Evolutionary conservation across 192 early-diverging fungal species (phyloP).

Genomic region (Backusella luteola): DNA sequence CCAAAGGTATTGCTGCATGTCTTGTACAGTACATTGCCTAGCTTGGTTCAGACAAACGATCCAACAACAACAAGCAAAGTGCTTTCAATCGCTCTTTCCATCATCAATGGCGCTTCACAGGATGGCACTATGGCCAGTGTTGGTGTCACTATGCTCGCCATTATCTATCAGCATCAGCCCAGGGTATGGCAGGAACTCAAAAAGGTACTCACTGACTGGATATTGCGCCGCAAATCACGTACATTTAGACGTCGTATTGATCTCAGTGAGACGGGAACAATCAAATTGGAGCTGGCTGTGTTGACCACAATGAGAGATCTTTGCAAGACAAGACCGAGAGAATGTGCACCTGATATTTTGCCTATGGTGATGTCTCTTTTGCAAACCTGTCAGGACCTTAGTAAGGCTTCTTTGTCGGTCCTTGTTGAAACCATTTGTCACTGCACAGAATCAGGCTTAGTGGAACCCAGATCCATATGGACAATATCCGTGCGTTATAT

Average conservation of each 20-base stretch:
- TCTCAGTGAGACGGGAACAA: constrained; percentile 12
- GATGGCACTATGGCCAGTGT: constrained; percentile 37
- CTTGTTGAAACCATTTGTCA: constrained; percentile 49
- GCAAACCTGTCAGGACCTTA: constrained; percentile 40
- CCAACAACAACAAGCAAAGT: constrained; percentile 47
- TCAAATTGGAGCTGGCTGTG: constrained; percentile 50
- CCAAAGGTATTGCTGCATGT: constrained; percentile 38
- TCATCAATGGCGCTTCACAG: constrained; percentile 30
- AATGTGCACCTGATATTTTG: constrained; percentile 47
- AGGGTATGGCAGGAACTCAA: constrained; percentile 53
- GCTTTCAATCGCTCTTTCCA: constrained; percentile 41
- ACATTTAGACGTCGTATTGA: background rate
- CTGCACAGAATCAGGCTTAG: constrained; percentile 40
- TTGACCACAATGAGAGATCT: constrained; percentile 51
- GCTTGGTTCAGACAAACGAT: constrained; percentile 45
- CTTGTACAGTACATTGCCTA: constrained; percentile 43
- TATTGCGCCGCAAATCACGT: constrained; percentile 38
- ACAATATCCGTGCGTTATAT: constrained; percentile 44
- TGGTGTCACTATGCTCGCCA: constrained; percentile 44
- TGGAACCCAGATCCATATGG: constrained; percentile 51
- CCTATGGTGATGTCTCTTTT: constrained; percentile 49
- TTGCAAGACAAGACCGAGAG: constrained; percentile 38
- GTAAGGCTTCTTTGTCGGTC: constrained; percentile 39
- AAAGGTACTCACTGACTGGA: constrained; percentile 50
- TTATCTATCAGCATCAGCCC: constrained; percentile 48